Percentiles rank a stretch among this genome's conserved stretches.
Evolutionary conservation across 2,329 filamentous ascomycete species (phyloP).

Genomic region (Fusarium udum): DNA sequence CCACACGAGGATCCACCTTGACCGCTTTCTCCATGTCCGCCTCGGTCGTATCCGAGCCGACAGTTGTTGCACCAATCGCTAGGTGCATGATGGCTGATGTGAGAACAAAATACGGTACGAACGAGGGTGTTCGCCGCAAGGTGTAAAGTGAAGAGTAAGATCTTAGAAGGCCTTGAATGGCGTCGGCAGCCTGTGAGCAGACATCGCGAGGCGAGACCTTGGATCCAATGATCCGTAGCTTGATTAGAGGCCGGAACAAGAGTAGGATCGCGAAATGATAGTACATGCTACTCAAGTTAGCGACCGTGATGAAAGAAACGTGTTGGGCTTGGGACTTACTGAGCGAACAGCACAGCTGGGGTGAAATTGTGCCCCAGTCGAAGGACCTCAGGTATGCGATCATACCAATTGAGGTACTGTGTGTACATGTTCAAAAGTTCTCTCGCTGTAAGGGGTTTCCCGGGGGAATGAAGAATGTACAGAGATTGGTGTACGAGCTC

Average conservation of each 20-base stretch:
- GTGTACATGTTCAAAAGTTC: slow-evolving; percentile 72
- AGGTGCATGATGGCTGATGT: slow-evolving; percentile 70
- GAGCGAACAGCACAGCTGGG: slow-evolving; percentile 76
- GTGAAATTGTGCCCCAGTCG: slow-evolving; percentile 74
- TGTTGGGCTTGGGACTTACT: slow-evolving; percentile 61
- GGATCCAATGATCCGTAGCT: slow-evolving; percentile 69
- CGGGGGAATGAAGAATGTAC: slow-evolving; percentile 77
- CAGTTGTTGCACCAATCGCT: slow-evolving; percentile 57
- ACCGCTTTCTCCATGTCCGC: slow-evolving; percentile 47
- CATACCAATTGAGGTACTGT: slow-evolving; percentile 77
- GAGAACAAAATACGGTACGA: slow-evolving; percentile 70
- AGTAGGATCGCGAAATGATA: slow-evolving; percentile 76
- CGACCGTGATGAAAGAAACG: too few relatives aligned
- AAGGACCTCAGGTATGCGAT: slow-evolving; percentile 70
- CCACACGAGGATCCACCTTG: slow-evolving; percentile 52
- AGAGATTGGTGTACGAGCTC: slow-evolving; percentile 78
- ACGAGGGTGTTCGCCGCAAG: slow-evolving; percentile 66
- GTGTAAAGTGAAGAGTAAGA: slow-evolving; percentile 69
- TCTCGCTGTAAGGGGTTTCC: slow-evolving; percentile 69
- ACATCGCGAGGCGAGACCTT: slow-evolving; percentile 71
- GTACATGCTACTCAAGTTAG: slow-evolving; percentile 64
- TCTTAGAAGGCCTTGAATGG: slow-evolving; percentile 64
- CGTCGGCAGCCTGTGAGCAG: slow-evolving; percentile 69
- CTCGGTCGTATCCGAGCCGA: slow-evolving; percentile 33
- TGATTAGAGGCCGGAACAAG: slow-evolving; percentile 79